Evolutionary conservation across 805 yeast genomes (phyloP), one percentile per base, ranked within the genome.

Genomic region (Lipomyces spencermartinsiae): DNA sequence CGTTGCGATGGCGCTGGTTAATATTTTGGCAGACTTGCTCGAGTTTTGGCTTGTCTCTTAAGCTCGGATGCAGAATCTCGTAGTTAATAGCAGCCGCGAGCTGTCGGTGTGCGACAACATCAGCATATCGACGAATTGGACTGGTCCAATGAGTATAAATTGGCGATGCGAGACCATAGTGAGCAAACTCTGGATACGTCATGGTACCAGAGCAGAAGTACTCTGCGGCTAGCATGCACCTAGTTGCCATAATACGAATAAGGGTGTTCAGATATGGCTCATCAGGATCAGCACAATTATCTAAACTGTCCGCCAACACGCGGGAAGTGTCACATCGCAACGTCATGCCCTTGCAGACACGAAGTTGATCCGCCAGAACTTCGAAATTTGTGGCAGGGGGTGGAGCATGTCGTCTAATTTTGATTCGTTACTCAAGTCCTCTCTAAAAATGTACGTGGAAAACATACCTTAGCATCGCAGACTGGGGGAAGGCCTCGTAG

Each of bases 161-260:
- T 74, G 93, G 98, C 62, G 94, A 93, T 2, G 99, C 99, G 71
- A 95, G 84, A 78, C 99, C 99, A 79, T 95, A 95, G 83, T 95
- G 99, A 70, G 89, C 87, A 83, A 92, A 95, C 72, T 95, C 99
- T 14, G 96, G 88, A 76, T 92, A 92, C 9, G 97, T 91, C 75
- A 84, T 92, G 16, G 90, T 87, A 8, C 99, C 98, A 0, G 97
- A 87, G 10, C 96, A 88, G 81, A 95, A 95, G 77, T 95, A 95
- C 77, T 94, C 98, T 1, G 99, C 99, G 1, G 99, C 97, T 90
- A 93, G 92, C 99, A 95, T 95, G 80, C 98, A 94, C 75, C 99
- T 86, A 0, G 99, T 95, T 7, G 98, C 95, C 97, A 95, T 90
- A 72, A 95, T 95, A 79, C 99, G 88, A 6, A 94, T 83, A 74